Conservation (phyloP, 2,329 filamentous ascomycete genomes). For the Fusarium proliferatum region DNA sequence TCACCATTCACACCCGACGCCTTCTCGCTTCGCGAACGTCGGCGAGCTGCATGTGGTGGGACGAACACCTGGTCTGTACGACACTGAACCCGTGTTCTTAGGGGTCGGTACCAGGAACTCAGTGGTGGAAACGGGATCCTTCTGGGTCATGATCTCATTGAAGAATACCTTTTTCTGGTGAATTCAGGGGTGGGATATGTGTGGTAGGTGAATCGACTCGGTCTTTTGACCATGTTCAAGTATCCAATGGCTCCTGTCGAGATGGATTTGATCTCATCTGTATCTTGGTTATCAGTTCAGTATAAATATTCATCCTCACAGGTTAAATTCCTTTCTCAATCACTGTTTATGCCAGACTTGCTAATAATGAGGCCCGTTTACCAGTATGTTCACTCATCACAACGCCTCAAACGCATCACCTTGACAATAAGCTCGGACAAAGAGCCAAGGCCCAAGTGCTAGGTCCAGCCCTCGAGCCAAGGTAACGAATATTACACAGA, state of each 20-base stretch:
- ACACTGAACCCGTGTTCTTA: constrained; percentile 5
- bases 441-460: neutral
- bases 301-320: neutral
- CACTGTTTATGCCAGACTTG: neutral
- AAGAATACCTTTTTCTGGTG: neutral
- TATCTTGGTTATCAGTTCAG: neutral
- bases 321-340: neutral
- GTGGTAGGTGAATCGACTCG: neutral
- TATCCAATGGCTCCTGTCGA: neutral
- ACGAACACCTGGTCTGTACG: constrained; percentile 31
- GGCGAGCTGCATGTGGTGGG: constrained; percentile 32
- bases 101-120: neutral
- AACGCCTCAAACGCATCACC: neutral
- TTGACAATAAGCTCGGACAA: neutral
- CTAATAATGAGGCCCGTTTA: neutral
- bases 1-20: constrained; percentile 13
- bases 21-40: constrained; percentile 39
- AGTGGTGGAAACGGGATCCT: neutral
- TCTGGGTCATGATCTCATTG: neutral
- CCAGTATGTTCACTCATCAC: neutral
- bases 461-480: neutral
- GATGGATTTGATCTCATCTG: too few relatives aligned
- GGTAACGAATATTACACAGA: constrained; percentile 1
- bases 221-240: neutral
- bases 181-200: neutral